Conservation (phyloP, 208 protist genomes). For the Crithidia mellificae region DNA sequence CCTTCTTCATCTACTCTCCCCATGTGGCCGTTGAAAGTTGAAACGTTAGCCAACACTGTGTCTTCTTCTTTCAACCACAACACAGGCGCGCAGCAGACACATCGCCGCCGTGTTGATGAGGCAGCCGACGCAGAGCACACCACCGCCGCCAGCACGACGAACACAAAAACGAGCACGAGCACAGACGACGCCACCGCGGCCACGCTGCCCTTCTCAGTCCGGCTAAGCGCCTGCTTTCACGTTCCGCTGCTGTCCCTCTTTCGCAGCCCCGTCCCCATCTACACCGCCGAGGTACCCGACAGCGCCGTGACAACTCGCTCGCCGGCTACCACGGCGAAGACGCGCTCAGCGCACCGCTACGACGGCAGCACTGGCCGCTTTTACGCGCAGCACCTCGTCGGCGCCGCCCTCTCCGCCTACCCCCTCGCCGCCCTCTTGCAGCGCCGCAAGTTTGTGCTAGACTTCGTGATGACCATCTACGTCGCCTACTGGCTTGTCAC, state of each 20-base stretch:
- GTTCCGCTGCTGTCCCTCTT: constrained; percentile 63
- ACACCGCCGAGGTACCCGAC: too few relatives aligned
- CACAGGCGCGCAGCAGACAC: not conserved
- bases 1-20: too few relatives aligned
- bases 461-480: constrained; percentile 84
- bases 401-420: constrained; percentile 41
- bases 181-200: too few relatives aligned
- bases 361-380: constrained; percentile 40
- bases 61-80: not conserved
- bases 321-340: not conserved
- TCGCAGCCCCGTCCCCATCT: constrained; percentile 22
- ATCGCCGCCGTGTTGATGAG: not conserved
- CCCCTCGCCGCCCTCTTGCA: constrained; percentile 66
- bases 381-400: constrained; percentile 66
- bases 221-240: constrained; percentile 51
- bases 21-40: too few relatives aligned
- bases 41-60: too few relatives aligned
- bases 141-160: too few relatives aligned
- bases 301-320: too few relatives aligned
- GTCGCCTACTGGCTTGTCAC: constrained; percentile 59
- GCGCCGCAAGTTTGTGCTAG: constrained; percentile 79
- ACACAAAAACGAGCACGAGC: not conserved
- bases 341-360: not conserved
- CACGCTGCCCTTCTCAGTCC: constrained; percentile 5
- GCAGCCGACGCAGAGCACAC: not conserved